A percentile compares a stretch with the other conserved stretches of the same genome.
Evolutionary conservation across 257 asterid species (phyloP).

Genomic region (Penstemon barbatus): DNA sequence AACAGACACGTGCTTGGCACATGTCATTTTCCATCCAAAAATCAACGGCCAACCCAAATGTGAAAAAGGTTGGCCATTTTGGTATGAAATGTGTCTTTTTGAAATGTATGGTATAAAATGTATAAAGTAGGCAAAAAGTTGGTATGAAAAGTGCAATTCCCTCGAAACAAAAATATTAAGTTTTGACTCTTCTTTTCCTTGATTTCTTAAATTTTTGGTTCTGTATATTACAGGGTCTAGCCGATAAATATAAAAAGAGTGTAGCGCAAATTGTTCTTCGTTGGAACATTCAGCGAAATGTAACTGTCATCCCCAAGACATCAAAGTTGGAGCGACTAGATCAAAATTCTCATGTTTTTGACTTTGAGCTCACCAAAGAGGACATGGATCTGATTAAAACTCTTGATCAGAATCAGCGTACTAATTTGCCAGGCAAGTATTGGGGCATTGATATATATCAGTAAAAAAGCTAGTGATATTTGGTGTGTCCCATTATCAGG

Average conservation of each 20-base stretch:
- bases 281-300: slow-evolving; percentile 53
- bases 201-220: no score
- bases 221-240: slow-evolving; percentile 44
- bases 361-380: slow-evolving; percentile 45
- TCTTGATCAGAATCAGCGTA: slow-evolving; percentile 2
- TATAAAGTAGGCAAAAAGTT: neutral
- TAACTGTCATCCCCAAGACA: slow-evolving; percentile 55
- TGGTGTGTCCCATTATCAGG: neutral
- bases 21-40: no score
- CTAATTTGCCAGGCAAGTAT: slow-evolving; percentile 10
- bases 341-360: slow-evolving; percentile 41
- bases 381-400: slow-evolving; percentile 18
- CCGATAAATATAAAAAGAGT: slow-evolving; percentile 49
- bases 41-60: no score
- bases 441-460: slow-evolving; percentile 20
- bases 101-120: no score
- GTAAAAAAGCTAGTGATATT: neutral
- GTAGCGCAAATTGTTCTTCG: slow-evolving; percentile 60
- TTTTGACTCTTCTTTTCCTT: neutral
- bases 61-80: no score
- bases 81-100: no score
- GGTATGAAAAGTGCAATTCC: no score
- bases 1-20: no score
- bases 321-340: slow-evolving; percentile 50
- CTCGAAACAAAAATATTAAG: neutral